phyloP scores from a whole-genome alignment of 208 protist species.

The Acanthamoeba castellanii region DNA sequence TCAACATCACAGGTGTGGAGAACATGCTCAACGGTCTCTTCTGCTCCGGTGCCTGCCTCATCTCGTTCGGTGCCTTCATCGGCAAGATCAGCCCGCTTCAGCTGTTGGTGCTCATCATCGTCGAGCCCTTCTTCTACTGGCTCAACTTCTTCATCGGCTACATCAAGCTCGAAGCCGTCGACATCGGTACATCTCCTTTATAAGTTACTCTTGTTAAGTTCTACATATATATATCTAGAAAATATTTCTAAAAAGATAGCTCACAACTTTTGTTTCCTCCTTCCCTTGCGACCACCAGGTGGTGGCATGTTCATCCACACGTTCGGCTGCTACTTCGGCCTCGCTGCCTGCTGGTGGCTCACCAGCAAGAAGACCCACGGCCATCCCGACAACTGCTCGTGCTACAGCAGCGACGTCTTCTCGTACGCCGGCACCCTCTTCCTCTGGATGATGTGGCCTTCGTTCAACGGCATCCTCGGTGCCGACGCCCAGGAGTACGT shows the following conservation, averaged over 20 bases:
- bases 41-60: conserved; percentile 68
- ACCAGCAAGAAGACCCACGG: conserved; percentile 56
- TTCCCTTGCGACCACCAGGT: not conserved
- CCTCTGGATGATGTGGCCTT: conserved; percentile 80
- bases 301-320: conserved; percentile 77
- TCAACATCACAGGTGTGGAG: conserved; percentile 11
- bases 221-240: too few species aligned
- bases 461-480: conserved; percentile 77
- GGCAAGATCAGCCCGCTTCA: conserved; percentile 74
- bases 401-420: conserved; percentile 76
- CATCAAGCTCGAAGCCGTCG: conserved; percentile 39
- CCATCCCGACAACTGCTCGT: conserved; percentile 71
- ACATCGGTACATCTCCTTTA: conserved; percentile 38
- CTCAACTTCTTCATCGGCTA: conserved; percentile 65
- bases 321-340: conserved; percentile 80
- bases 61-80: conserved; percentile 76
- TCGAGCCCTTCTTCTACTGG: conserved; percentile 73
- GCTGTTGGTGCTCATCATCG: conserved; percentile 69
- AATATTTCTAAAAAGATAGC: too few species aligned
- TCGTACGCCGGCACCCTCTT: conserved; percentile 76
- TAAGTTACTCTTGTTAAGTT: too few species aligned
- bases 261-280: too few species aligned
- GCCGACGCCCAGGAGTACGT: not conserved
- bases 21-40: conserved; percentile 66
- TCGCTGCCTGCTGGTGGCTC: conserved; percentile 64